Evolutionary conservation across 2,329 filamentous ascomycete species (phyloP), one percentile per base, ranked within the genome.

Genomic region (Cyphellophora europaea): DNA sequence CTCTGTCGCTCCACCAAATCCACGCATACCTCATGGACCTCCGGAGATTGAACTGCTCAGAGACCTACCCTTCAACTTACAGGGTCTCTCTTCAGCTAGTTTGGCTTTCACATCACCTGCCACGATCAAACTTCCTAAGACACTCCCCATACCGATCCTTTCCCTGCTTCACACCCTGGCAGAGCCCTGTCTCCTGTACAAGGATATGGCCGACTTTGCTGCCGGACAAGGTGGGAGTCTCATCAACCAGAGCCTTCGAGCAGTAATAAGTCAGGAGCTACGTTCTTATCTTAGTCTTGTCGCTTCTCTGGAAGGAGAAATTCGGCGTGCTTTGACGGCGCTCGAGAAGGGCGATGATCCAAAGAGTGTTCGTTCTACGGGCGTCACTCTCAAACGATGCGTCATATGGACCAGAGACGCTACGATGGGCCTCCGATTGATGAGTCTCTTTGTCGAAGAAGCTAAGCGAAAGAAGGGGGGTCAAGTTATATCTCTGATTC

Each of bases 341-440:
- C 63, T 91, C n/a, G 77, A 53, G 13, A 40, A 84, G 44, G 76
- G 82, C 33, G 65, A 67, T 2, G 73, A 74, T 3, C 71, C 79
- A 30, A 72, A 74, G 29, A 80, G 81, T 2, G 77, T 93, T 35
- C 81, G 85, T 5, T 91, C 88, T 50, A 80, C 84, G 1, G 87
- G 88, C 2, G 89, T 98, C 11, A 98, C 91, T 0, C 65, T 98
- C 33, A 96, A 96, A 58, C 72, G 91, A 54, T 96, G 89, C 50
- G 82, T 98, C 3, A 82, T 98, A 15, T 98, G 93, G 93, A 96
- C 88, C 6, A 77, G 89, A 48, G 93, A 98, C 58, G 86, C 91
- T 5, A 98, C 91, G 1, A 93, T 96, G 80, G 91, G 88, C 1
- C 62, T 98, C 48, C 77, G 91, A 11, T 66, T 98, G 36, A 88